Evolutionary conservation across 2,329 filamentous ascomycete species (phyloP), one percentile per base, ranked within the genome.

Genomic region (Helotiales sp.): DNA sequence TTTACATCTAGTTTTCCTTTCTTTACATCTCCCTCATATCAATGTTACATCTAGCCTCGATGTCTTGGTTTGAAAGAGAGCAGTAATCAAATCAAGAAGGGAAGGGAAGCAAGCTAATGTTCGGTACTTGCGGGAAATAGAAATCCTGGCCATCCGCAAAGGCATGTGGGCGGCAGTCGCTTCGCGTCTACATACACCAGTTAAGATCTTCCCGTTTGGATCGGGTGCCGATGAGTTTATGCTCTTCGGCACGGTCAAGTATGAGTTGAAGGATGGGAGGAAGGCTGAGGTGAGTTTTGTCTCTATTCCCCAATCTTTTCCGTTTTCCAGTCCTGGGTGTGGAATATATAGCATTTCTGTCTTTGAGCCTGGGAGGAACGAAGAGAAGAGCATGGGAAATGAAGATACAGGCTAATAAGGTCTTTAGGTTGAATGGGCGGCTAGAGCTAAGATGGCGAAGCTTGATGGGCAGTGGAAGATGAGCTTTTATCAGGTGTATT

Each of bases 171-270:
- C 83, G 40, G 82, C 82, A 55, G 81, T 88, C 3, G 75, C 79
- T 0, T 79, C 78, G 50, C 78, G 85, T 26, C 76, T 78, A 30
- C 85, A 87, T 72, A 77, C 75, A 3, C 79, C 82, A 0, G 61
- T 76, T 0, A 82, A 84, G 76, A 79, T 87, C 40, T 86, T 83
- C 72, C 80, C 84, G 0, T 86, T 84, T 73, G 82, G 83, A 7
- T 65, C 77, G 2, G 76, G 78, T 45, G 75, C 80, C 1, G 76
- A 83, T 32, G 83, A 87, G 69, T 79, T 85, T 20, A 87, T 87
- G 85, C 71, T 87, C 3, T 82, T 82, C 70, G 85, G 85, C 0
- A 83, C 76, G 3, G 86, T 87, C 13, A 80, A 80, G 49, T 87
- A 86, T 75, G 80, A 73, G 15, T 72, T 87, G 63, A 86, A 85